Percentiles rank a stretch among this genome's conserved stretches.
Conservation (phyloP, 2,329 filamentous ascomycete species). For the Colletotrichum eremochloae region DNA sequence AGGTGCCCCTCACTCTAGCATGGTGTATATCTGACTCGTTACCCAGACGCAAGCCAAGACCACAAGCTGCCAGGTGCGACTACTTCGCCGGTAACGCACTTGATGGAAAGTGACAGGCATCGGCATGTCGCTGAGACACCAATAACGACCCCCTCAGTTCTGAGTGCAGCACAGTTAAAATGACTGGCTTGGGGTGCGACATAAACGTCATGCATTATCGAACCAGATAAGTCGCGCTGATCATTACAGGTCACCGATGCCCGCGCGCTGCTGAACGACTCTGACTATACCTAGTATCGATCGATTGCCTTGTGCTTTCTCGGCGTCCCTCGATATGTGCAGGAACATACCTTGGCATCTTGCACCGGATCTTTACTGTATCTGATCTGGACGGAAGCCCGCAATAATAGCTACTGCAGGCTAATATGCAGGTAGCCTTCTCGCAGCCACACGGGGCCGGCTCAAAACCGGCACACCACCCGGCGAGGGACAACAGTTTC, state of each 20-base stretch:
- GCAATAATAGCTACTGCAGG: constrained; percentile 13
- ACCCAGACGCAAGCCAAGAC: constrained; percentile 3
- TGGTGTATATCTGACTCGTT: constrained; percentile 1
- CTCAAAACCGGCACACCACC: constrained; percentile 1
- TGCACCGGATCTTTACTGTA: constrained; percentile 34
- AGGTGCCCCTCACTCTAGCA: neutral
- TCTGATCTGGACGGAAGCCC: constrained; percentile 31
- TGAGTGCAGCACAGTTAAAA: constrained; percentile 41
- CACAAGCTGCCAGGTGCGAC: constrained; percentile 9
- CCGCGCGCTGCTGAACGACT: constrained; percentile 17
- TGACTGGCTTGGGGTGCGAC: constrained; percentile 46
- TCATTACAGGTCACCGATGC: constrained; percentile 6
- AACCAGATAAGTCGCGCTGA: constrained; percentile 33
- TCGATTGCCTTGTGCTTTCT: constrained; percentile 19
- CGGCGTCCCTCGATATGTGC: constrained; percentile 18
- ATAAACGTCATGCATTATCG: constrained; percentile 46
- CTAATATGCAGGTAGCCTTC: constrained; percentile 34
- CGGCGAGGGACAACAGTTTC: neutral
- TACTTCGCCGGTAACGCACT: constrained; percentile 10
- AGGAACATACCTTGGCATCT: constrained; percentile 32
- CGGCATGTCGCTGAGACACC: constrained; percentile 19
- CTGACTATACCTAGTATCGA: constrained; percentile 8
- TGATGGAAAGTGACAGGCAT: neutral
- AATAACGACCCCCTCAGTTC: constrained; percentile 10
- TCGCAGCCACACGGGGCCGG: constrained; percentile 14